phyloP scores from a whole-genome alignment of 2,329 filamentous ascomycete species.

The Alternaria sp. region DNA sequence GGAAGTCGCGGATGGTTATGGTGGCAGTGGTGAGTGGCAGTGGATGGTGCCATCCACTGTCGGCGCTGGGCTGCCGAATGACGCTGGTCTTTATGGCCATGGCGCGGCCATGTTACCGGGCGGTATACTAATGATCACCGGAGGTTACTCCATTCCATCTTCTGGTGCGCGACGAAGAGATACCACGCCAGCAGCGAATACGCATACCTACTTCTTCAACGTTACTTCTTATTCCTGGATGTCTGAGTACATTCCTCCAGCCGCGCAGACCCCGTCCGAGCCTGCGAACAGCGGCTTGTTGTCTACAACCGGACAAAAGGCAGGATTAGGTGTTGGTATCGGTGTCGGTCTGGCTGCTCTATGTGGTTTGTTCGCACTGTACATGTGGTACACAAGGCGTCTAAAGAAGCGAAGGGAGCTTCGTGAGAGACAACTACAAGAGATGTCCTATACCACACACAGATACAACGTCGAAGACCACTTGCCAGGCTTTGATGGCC shows the following conservation, averaged over 20 bases:
- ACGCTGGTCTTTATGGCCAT: slow-evolving; percentile 67
- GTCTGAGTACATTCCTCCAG: slow-evolving; percentile 63
- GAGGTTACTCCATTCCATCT: slow-evolving; percentile 63
- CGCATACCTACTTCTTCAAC: slow-evolving; percentile 67
- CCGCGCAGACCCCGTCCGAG: slow-evolving; percentile 23
- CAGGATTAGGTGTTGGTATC: slow-evolving; percentile 57
- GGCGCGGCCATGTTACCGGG: slow-evolving; percentile 69
- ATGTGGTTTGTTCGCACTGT: slow-evolving; percentile 54
- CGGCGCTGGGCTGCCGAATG: slow-evolving; percentile 54
- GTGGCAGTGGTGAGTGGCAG: slow-evolving; percentile 67
- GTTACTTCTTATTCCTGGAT: slow-evolving; percentile 67
- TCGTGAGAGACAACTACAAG: slow-evolving; percentile 64
- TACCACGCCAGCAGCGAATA: slow-evolving; percentile 50
- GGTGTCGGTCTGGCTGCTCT: slow-evolving; percentile 56
- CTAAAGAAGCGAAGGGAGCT: slow-evolving; percentile 52
- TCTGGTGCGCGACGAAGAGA: slow-evolving; percentile 50
- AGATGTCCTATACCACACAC: slow-evolving; percentile 61
- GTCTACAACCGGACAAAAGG: slow-evolving; percentile 57
- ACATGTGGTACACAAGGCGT: slow-evolving; percentile 58
- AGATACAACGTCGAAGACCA: slow-evolving; percentile 54
- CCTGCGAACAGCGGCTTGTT: slow-evolving; percentile 45
- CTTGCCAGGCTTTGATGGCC: slow-evolving; percentile 47
- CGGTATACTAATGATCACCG: slow-evolving; percentile 67
- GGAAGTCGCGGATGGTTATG: slow-evolving; percentile 77
- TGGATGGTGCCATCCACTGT: slow-evolving; percentile 69